Base-by-base conservation (phyloP, 495 filamentous ascomycete genomes). In the Hypoxylon lienhwacheense region DNA sequence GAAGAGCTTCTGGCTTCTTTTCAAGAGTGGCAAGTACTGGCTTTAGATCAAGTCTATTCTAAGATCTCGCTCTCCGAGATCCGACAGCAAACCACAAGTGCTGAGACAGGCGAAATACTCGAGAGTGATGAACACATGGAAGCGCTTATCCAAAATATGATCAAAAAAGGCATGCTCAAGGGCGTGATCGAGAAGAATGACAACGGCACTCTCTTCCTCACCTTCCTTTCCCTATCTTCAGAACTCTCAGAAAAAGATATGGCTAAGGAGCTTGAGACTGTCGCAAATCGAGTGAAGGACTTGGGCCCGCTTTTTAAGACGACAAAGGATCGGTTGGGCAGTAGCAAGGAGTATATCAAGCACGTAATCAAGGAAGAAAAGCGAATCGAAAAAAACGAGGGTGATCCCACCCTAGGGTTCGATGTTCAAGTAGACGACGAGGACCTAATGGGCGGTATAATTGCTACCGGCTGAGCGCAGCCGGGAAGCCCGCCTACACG, bases 361-460 rank as follows among this genome's bases (percentile, higher is more conserved):
- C 71, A 70, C 33, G 8, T 77, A 29, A 66, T 74, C 14, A 78
- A 69, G 54, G 71, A 74, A 42, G 73, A 75, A 43, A 79, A 74
- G 59, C 66, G 65, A 16, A 19, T 43, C 31, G 71, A 71, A 20
- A 63, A 67, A 41, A 61, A 66, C n/a, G 75, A 70, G 26, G 61
- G 45, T 22, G 57, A 65, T 35, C 63, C 48, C 21, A 54, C 61
- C 50, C 60, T 44, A 5, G 63, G 48, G 8, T 72, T 73, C 29
- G 70, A 70, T 49, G 63, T 62, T 4, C 63, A 70, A 34, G 71
- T 82, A 2, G 76, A 83, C 40, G 85, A 88, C 39, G 85, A 88
- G 65, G 84, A 89, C 61, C 70, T 89, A 31, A 88, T 89, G 85
- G 81, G 71, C 21, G 78, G 79, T 32, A 32, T 72, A 5, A 12